These are phyloP conservation scores for Neocucurbitaria cava DNA, from an alignment of 2,329 filamentous ascomycete genomes.

Conservation along the genomic window DNA sequence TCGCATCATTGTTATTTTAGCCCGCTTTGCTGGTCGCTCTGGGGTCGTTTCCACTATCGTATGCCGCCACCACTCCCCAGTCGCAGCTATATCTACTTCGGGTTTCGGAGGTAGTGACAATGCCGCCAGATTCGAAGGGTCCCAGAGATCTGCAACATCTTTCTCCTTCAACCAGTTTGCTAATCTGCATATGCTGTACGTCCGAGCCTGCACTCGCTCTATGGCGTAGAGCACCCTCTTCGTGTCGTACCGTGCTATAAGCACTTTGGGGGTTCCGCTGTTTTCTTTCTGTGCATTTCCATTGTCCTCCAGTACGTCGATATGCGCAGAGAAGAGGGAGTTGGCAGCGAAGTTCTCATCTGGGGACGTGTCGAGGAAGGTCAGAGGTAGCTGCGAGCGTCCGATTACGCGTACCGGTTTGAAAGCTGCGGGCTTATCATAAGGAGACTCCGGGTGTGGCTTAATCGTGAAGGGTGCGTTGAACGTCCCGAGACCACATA, in stretches of 20 bases:
- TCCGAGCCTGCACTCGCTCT: slow-evolving; percentile 66
- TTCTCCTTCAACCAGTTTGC: slow-evolving; percentile 70
- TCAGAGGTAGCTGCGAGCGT: slow-evolving; percentile 47
- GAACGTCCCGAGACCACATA: slow-evolving; percentile 36
- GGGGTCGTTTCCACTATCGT: slow-evolving; percentile 28
- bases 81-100: neutral
- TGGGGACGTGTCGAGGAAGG: slow-evolving; percentile 44
- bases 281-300: slow-evolving; percentile 10
- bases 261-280: slow-evolving; percentile 27
- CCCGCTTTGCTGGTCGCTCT: slow-evolving; percentile 27
- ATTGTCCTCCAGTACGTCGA: slow-evolving; percentile 41
- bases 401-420: slow-evolving; percentile 44
- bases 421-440: slow-evolving; percentile 39
- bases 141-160: slow-evolving; percentile 52
- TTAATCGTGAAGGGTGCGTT: slow-evolving; percentile 41
- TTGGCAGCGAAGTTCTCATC: slow-evolving; percentile 31
- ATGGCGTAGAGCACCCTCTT: slow-evolving; percentile 82
- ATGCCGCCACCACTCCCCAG: slow-evolving; percentile 42
- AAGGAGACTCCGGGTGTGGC: slow-evolving; percentile 37
- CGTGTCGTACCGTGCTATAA: slow-evolving; percentile 43
- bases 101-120: slow-evolving; percentile 64
- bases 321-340: slow-evolving; percentile 44
- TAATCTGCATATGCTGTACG: slow-evolving; percentile 74
- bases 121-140: slow-evolving; percentile 49
- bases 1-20: slow-evolving; percentile 43